A percentile compares a stretch with the other conserved stretches of the same genome.
These are phyloP conservation scores for Cupressus sempervirens DNA, from an alignment of 75 land plant genomes.

Conservation along the genomic window DNA sequence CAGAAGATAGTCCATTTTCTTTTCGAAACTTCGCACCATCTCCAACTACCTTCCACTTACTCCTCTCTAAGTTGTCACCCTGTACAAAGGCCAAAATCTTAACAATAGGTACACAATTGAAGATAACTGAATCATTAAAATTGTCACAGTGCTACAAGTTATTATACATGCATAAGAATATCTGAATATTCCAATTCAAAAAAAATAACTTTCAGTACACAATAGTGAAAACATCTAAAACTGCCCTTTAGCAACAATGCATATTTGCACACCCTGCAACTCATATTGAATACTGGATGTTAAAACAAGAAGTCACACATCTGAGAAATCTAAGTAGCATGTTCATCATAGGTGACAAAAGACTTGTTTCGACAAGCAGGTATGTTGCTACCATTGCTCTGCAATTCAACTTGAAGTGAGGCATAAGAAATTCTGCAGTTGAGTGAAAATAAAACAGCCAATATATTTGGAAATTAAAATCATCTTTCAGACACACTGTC, in stretches of 20 bases:
- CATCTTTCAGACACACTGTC: neutral
- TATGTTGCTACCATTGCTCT: neutral
- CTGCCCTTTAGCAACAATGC: neutral
- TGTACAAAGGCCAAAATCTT: conserved; percentile 11
- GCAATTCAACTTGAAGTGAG: neutral
- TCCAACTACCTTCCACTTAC: conserved; percentile 44
- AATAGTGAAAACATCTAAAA: neutral
- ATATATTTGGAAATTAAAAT: neutral
- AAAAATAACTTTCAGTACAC: neutral
- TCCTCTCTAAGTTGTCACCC: conserved; percentile 14
- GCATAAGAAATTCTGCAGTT: neutral
- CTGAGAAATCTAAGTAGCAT: neutral
- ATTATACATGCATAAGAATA: neutral
- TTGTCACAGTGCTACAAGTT: neutral
- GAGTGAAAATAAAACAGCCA: neutral
- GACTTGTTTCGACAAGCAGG: neutral
- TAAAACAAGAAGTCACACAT: neutral
- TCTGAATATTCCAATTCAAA: neutral
- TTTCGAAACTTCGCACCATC: conserved; percentile 39
- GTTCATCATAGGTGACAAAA: neutral
- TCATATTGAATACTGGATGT: neutral
- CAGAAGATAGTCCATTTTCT: conserved; percentile 44
- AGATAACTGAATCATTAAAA: neutral
- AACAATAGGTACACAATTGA: neutral
- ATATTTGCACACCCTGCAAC: neutral